Percentiles rank a stretch among this genome's conserved stretches.
These are phyloP conservation scores for Pseudocercospora fijiensis DNA, from an alignment of 2,329 filamentous ascomycete genomes.

Conservation along the genomic window DNA sequence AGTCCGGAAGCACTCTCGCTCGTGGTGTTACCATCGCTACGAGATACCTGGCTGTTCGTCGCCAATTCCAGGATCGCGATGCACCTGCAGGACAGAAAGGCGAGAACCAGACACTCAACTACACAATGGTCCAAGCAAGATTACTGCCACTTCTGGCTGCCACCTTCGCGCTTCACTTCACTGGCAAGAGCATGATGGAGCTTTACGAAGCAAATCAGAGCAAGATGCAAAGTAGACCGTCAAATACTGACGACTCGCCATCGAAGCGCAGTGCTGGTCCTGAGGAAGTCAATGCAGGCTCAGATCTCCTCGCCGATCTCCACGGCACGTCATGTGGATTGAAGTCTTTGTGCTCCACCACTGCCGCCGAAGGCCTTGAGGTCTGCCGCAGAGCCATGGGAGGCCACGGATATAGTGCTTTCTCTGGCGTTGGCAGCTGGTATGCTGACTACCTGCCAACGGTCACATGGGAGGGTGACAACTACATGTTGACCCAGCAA, in stretches of 20 bases:
- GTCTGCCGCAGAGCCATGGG: constrained; percentile 73
- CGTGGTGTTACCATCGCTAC: constrained; percentile 76
- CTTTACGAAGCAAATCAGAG: constrained; percentile 72
- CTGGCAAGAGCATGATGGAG: constrained; percentile 71
- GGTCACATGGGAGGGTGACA: constrained; percentile 73
- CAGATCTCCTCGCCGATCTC: constrained; percentile 68
- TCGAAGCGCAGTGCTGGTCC: constrained; percentile 60
- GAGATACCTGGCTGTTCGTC: constrained; percentile 69
- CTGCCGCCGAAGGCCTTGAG: constrained; percentile 72
- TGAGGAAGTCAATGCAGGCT: constrained; percentile 65
- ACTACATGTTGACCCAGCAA: constrained; percentile 81
- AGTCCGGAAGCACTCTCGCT: constrained; percentile 69
- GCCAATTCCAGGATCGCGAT: constrained; percentile 77
- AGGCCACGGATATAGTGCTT: constrained; percentile 73
- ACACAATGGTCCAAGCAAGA: constrained; percentile 76
- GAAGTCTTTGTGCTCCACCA: constrained; percentile 70
- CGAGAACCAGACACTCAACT: constrained; percentile 76
- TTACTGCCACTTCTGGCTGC: constrained; percentile 70
- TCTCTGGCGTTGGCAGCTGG: constrained; percentile 72
- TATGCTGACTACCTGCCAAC: constrained; percentile 75
- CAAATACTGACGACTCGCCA: constrained; percentile 46
- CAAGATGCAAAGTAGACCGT: constrained; percentile 54
- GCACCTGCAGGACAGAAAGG: constrained; percentile 56
- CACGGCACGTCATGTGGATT: constrained; percentile 75
- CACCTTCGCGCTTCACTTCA: constrained; percentile 77